Base-by-base conservation (phyloP, 2,329 filamentous ascomycete species). In the Verticillium isaacii region DNA sequence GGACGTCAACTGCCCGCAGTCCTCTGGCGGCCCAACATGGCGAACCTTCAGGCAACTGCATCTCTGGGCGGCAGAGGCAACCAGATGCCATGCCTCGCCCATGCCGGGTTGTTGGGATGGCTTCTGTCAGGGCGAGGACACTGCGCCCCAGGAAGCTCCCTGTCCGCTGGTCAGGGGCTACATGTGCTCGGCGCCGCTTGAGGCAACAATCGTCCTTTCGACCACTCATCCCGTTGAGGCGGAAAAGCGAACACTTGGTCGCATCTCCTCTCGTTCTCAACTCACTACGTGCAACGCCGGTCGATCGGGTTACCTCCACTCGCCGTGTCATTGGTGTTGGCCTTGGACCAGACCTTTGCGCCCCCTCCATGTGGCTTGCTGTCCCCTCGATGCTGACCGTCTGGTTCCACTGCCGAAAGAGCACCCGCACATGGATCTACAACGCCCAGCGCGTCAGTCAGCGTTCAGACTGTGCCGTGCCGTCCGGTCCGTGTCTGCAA, bases 21-120 rank as follows among this genome's bases (percentile, higher is more conserved):
- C 45, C 52, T 54, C 19, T 62, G 58, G 60, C 62, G 60, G 62
- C 63, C 63, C 63, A 64, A 65, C 57, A 56, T 19, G 8, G 54
- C 61, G 56, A 45, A 45, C 50, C 19, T 12, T 65, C 41, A 63
- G 63, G 62, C 62, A 57, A 52, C 62, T 50, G 56, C 34, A 64
- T 62, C 52, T 59, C 50, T 25, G 60, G 55, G 25, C 54, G 50
- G n/a, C 14, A 57, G 23, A 62, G 58, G 60, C 63, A 58, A 56
- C 57, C 58, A 64, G 58, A 64, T 64, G 39, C 23, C 29, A 25
- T 19, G n/a, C 36, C 34, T 14, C 9, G 23, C 17, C 39, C 25
- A 58, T 50, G 32, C 57, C 55, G 19, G 37, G 34, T 39, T 23
- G 19, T 37, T 52, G 45, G 45, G 36, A 52, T 50, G 25, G 29